Conservation (phyloP, 2,329 filamentous ascomycete genomes). For the Tolypocladium endophyticum region DNA sequence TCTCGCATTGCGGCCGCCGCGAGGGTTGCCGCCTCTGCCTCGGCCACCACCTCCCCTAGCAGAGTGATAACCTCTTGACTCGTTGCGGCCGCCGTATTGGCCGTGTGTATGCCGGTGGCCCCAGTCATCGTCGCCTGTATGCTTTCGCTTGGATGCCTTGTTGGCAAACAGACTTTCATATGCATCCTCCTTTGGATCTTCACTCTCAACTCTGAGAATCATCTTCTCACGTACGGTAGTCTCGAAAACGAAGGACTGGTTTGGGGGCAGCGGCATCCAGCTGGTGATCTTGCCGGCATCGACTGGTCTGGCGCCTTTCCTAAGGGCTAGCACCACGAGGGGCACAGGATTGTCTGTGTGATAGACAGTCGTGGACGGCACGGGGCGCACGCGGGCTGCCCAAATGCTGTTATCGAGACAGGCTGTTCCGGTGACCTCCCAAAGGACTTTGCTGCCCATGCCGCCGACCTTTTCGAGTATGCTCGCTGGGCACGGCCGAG, state of each 20-base stretch:
- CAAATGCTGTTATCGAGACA: constrained; percentile 73
- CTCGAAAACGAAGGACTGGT: constrained; percentile 67
- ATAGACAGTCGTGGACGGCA: constrained; percentile 54
- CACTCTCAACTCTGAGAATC: constrained; percentile 68
- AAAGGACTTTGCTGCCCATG: constrained; percentile 70
- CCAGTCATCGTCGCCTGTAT: constrained; percentile 37
- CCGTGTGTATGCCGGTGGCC: constrained; percentile 20
- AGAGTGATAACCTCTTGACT: constrained; percentile 31
- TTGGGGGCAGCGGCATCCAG: constrained; percentile 67
- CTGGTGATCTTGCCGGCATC: constrained; percentile 74
- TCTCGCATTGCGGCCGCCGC: constrained; percentile 27
- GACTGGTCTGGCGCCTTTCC: constrained; percentile 62
- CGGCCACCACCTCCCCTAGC: constrained; percentile 23
- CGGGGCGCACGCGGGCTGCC: constrained; percentile 71
- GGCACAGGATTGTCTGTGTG: constrained; percentile 74
- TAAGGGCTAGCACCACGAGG: constrained; percentile 71
- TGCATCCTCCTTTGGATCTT: constrained; percentile 50
- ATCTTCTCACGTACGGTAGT: constrained; percentile 81
- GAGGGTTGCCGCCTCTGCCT: constrained; percentile 25
- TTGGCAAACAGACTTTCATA: constrained; percentile 53
- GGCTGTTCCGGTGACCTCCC: constrained; percentile 71
- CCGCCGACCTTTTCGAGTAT: constrained; percentile 80
- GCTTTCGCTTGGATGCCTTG: constrained; percentile 48
- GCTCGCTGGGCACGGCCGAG: constrained; percentile 59
- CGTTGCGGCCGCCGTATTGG: constrained; percentile 26